phyloP scores from a whole-genome alignment of 2,329 filamentous ascomycete species.

The Aspergillus sp. region DNA sequence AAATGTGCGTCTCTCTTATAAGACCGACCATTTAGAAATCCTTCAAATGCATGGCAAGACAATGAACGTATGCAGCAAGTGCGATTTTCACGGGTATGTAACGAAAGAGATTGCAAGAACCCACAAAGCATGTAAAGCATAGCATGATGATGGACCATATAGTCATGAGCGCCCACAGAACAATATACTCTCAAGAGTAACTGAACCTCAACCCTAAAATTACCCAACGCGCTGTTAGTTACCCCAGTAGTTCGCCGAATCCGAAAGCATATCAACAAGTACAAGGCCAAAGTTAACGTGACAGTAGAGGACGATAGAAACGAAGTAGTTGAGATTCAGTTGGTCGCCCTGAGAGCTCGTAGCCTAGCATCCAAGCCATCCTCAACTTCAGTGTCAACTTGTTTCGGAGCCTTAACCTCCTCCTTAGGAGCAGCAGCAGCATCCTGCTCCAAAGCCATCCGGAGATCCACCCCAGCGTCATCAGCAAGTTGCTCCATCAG shows the following conservation, averaged over 20 bases:
- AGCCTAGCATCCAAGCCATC: constrained; percentile 46
- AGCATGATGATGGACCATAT: constrained; percentile 11
- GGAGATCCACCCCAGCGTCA: constrained; percentile 47
- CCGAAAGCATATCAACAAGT: background rate
- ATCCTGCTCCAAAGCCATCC: constrained; percentile 42
- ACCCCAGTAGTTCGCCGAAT: background rate
- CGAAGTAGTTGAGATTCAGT: constrained; percentile 20
- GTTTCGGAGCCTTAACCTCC: constrained; percentile 44
- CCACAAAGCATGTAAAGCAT: background rate
- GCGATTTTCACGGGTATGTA: background rate
- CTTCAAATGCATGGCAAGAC: background rate
- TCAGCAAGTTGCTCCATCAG: constrained; percentile 49
- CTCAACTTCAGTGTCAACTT: constrained; percentile 42
- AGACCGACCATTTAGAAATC: background rate
- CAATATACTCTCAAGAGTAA: background rate
- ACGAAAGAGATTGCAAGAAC: background rate
- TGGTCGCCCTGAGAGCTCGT: constrained; percentile 43
- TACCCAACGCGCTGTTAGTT: background rate
- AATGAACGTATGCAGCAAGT: background rate
- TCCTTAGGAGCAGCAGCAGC: constrained; percentile 40
- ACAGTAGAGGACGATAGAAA: background rate
- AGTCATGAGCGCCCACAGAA: constrained; percentile 13
- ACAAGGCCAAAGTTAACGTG: background rate
- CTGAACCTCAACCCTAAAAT: background rate
- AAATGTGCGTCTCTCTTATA: background rate